A percentile compares a stretch with the other conserved stretches of the same genome.
Conservation (phyloP, 441 rosid species). For the Erodium trifolium region DNA sequence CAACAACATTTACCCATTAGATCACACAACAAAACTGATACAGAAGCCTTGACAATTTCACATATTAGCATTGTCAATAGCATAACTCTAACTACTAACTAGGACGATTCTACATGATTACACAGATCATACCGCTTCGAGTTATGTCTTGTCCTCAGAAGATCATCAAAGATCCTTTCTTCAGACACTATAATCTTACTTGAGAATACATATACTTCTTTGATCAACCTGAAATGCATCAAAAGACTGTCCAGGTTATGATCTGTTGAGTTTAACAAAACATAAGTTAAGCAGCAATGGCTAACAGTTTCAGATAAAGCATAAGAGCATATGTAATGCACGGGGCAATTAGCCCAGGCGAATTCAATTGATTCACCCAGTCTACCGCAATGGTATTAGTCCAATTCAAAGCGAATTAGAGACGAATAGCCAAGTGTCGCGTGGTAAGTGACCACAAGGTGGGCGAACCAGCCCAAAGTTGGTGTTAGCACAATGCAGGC, state of each 20-base stretch:
- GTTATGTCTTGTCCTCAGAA: background rate
- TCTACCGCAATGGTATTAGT: too few relatives aligned
- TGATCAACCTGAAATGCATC: background rate
- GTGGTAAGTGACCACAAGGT: too few relatives aligned
- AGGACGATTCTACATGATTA: background rate
- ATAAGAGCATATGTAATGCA: background rate
- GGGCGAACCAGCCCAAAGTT: too few relatives aligned
- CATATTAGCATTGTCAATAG: constrained; percentile 3
- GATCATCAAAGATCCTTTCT: background rate
- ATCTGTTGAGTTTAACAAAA: background rate
- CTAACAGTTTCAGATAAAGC: background rate
- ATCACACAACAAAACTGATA: background rate
- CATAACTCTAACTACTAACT: background rate
- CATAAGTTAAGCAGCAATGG: background rate
- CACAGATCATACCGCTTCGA: background rate
- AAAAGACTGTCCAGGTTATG: background rate
- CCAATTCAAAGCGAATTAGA: too few relatives aligned
- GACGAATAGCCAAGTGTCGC: too few relatives aligned
- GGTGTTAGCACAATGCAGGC: too few relatives aligned
- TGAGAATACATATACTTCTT: background rate
- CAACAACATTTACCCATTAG: background rate
- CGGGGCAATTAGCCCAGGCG: too few relatives aligned
- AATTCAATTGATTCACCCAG: too few relatives aligned
- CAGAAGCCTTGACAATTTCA: background rate
- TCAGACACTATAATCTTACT: background rate